Conservation (phyloP, 805 yeast genomes). For the Cyberlindnera americana region DNA sequence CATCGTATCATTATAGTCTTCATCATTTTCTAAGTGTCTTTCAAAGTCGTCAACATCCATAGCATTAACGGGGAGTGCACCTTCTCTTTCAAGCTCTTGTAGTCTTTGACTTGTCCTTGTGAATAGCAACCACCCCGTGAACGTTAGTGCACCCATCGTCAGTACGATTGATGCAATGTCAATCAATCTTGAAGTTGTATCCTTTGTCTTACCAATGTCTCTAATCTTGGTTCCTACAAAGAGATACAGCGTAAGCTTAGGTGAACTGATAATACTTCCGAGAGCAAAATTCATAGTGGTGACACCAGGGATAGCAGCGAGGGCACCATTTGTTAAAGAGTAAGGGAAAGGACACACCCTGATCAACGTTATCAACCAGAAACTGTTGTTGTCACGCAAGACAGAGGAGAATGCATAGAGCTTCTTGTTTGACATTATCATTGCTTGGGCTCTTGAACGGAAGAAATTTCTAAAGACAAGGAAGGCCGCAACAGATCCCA, state of each 20-base stretch:
- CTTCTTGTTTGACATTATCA: slow-evolving; percentile 59
- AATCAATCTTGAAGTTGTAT: slow-evolving; percentile 48
- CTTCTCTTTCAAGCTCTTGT: slow-evolving; percentile 28
- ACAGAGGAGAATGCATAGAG: slow-evolving; percentile 74
- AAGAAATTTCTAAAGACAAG: slow-evolving; percentile 59
- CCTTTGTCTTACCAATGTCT: slow-evolving; percentile 58
- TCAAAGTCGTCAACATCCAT: slow-evolving; percentile 18
- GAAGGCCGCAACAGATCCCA: slow-evolving; percentile 78
- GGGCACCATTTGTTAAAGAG: slow-evolving; percentile 86
- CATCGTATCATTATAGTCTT: slow-evolving; percentile 9
- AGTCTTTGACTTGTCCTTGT: slow-evolving; percentile 41
- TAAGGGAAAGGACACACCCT: slow-evolving; percentile 92
- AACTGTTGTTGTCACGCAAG: slow-evolving; percentile 64
- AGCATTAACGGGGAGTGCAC: slow-evolving; percentile 6
- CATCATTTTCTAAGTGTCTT: slow-evolving; percentile 14
- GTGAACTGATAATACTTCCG: slow-evolving; percentile 75
- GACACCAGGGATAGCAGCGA: slow-evolving; percentile 82
- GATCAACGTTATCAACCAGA: slow-evolving; percentile 64
- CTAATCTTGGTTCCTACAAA: slow-evolving; percentile 77
- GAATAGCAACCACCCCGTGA: slow-evolving; percentile 68
- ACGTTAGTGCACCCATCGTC: slow-evolving; percentile 50
- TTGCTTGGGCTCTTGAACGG: slow-evolving; percentile 49
- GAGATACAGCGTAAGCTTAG: slow-evolving; percentile 72
- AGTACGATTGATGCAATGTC: slow-evolving; percentile 59
- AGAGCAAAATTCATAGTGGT: slow-evolving; percentile 55